Evolutionary conservation across 192 early-diverging fungal species (phyloP), one percentile per base, ranked within the genome.

Genomic region (Geosiphon pyriformis): DNA sequence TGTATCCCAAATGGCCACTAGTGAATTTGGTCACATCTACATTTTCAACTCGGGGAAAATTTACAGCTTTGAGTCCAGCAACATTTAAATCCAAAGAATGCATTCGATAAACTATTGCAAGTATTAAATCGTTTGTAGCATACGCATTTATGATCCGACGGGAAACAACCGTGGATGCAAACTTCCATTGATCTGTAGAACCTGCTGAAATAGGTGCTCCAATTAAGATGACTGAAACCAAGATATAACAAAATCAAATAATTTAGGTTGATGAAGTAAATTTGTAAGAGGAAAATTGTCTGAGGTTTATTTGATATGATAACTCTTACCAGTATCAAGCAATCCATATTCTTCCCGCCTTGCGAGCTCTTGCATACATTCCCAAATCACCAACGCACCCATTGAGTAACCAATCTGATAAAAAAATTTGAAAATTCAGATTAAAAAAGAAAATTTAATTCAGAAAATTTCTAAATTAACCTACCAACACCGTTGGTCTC

Each of bases 301-400:
- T n/a, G n/a, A n/a, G n/a, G n/a, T n/a, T n/a, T n/a, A n/a, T n/a
- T 49, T 20, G 26, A 47, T 48, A 32, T n/a, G 6, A 15, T 59
- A 22, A 26, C 15, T 65, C 74, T 15, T 73, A 77, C 75, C 76
- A 57, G 74, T 78, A 56, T 83, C 80, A 52, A 85, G 61, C 7
- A 80, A 64, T 6, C 81, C 81, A 35, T 66, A 32, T 22, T 74
- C 63, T 32, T 72, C 67, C 1, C 77, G 72, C 27, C 74, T 70
- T 27, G 74, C 68, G 3, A 85, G 61, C 49, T 85, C 81, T n/a
- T 72, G 52, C 26, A 85, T 53, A 58, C 81, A 82, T 10, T 80
- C 66, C 76, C 79, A 83, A 53, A 85, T 85, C 17, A 85, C 83
- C 2, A 83, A 58, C 31, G 80, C 73, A 11, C 83, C 83, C 31